Percentiles rank a stretch among this genome's conserved stretches.
These are phyloP conservation scores for Bryoglossum gracile DNA, from an alignment of 495 filamentous ascomycete genomes.

Conservation along the genomic window DNA sequence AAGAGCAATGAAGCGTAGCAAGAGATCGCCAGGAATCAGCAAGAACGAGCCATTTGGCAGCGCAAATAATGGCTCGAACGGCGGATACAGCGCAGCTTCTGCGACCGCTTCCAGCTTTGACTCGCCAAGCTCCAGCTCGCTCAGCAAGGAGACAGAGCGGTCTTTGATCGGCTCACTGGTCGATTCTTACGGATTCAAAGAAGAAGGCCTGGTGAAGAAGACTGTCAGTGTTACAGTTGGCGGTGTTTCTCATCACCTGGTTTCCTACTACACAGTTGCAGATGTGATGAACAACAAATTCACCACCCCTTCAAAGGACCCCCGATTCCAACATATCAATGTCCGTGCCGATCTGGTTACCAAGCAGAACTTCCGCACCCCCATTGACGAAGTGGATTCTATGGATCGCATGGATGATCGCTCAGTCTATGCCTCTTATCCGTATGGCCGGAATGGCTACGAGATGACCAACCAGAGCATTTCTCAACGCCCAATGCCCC, in stretches of 20 bases:
- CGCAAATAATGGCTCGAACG: conserved; percentile 2
- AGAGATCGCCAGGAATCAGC: conserved; percentile 23
- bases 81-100: conserved; percentile 25
- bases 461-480: conserved; percentile 24
- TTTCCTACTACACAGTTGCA: conserved; percentile 79
- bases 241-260: conserved; percentile 68
- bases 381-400: conserved; percentile 49
- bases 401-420: conserved; percentile 36
- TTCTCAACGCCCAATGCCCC: conserved; percentile 15
- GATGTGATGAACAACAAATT: conserved; percentile 60
- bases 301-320: conserved; percentile 53
- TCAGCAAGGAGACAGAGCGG: conserved; percentile 45
- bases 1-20: conserved; percentile 66
- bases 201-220: conserved; percentile 81
- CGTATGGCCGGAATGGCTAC: conserved; percentile 16
- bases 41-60: conserved; percentile 20
- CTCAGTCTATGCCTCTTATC: conserved; percentile 17
- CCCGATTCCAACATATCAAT: conserved; percentile 44
- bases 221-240: conserved; percentile 72
- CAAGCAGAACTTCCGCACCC: conserved; percentile 63
- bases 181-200: conserved; percentile 84
- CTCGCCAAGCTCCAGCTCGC: conserved; percentile 26
- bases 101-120: conserved; percentile 32
- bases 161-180: conserved; percentile 72
- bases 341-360: conserved; percentile 53